Evolutionary conservation across 2,329 filamentous ascomycete genomes (phyloP), one percentile per base, ranked within the genome.

Genomic region (Trichoderma arundinaceum): DNA sequence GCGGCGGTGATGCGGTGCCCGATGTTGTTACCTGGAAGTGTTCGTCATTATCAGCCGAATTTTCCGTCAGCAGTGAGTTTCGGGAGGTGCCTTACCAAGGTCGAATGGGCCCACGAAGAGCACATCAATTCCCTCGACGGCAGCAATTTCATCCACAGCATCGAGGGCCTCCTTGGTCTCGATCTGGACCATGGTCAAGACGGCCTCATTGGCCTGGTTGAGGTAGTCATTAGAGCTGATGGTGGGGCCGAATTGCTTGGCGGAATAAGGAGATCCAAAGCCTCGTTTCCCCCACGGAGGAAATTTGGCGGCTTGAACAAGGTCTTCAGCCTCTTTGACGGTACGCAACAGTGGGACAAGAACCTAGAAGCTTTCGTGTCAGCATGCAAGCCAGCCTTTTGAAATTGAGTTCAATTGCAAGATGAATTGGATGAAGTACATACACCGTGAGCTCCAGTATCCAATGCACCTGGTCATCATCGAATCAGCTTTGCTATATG

Each of bases 31-130:
- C 84, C 79, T 81, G 19, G 41, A 8, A 1, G 17, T 72, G 13
- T 44, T 56, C 17, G 12, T 7, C 12, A 38, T 35, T 7, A 48
- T 54, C 33, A 39, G 9, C 6, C 12, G 32, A 32, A 7, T 28
- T n/a, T 33, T 15, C 2, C 38, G 35, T 7, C 15, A 8, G 7
- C 15, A 10, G 6, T 12, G 8, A 52, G 13, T 4, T 1, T 22
- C 22, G 4, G 13, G 13, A 7, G 7, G 12, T n/a, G 6, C 43
- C 69, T 51, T 68, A 71, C 85, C 88, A 60, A 90, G 79, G 71
- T 90, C 88, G 72, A 89, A 90, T 1, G 88, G 88, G 0, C 88
- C 88, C 53, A 90, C 81, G 72, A 89, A 90, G 28, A 90, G 76
- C 4, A 88, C 82, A 67, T 90, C 88, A 22, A 90, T 79, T 3